phyloP scores from a whole-genome alignment of 129 eudicot species.

The Lonicera japonica region DNA sequence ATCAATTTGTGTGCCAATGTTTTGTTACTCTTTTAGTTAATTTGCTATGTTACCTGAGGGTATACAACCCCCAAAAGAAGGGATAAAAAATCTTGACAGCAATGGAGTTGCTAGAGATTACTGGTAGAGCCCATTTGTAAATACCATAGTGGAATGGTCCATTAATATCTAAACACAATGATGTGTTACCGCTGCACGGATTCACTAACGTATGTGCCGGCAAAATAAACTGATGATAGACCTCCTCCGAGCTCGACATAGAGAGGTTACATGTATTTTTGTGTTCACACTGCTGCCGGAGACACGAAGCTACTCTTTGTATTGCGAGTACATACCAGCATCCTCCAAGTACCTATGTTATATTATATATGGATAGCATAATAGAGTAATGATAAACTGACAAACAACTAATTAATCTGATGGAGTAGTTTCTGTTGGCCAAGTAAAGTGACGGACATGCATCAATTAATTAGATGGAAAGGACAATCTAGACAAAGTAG shows the following conservation, averaged over 20 bases:
- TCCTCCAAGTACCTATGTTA: conserved; percentile 22
- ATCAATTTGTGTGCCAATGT: too few relatives aligned
- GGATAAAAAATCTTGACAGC: conserved; percentile 31
- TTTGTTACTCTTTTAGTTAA: too few relatives aligned
- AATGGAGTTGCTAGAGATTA: conserved; percentile 29
- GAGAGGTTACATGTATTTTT: conserved; percentile 15
- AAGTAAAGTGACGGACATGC: too few relatives aligned
- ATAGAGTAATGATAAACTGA: too few relatives aligned
- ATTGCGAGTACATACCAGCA: conserved; percentile 35
- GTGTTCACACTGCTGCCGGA: conserved; percentile 22
- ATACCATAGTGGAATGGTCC: conserved; percentile 29
- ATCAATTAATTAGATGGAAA: too few relatives aligned
- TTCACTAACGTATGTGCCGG: conserved; percentile 3
- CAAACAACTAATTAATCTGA: too few relatives aligned
- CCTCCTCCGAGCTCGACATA: conserved; percentile 14
- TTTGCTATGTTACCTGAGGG: conserved; percentile 14
- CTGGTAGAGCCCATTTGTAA: conserved; percentile 22
- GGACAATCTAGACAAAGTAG: too few relatives aligned
- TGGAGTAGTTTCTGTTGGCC: too few relatives aligned
- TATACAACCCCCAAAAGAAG: conserved; percentile 24
- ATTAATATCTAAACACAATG: conserved; percentile 19
- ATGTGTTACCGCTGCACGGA: conserved; percentile 13
- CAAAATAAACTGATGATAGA: conserved; percentile 10
- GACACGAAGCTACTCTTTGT: conserved; percentile 29
- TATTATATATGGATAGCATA: too few relatives aligned